Percentiles rank a stretch among this genome's conserved stretches.
phyloP scores from a whole-genome alignment of 345 rosid genomes.

The Passiflora organensis region DNA sequence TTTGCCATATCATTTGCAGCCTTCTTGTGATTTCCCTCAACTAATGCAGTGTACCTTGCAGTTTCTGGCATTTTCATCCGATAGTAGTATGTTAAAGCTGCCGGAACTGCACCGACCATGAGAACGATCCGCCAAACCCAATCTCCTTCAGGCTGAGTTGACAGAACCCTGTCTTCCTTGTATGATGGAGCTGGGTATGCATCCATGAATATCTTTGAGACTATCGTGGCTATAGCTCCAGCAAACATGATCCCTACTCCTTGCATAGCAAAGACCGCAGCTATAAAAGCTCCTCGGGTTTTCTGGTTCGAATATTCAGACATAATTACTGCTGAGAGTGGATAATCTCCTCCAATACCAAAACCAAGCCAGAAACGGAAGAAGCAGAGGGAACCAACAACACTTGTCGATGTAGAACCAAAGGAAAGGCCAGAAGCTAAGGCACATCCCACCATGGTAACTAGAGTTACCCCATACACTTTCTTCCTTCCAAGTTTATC shows the following conservation, averaged over 20 bases:
- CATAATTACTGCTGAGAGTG: constrained; percentile 75
- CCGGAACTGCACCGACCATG: constrained; percentile 55
- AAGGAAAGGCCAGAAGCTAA: constrained; percentile 56
- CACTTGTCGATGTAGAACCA: constrained; percentile 32
- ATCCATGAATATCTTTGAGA: constrained; percentile 31
- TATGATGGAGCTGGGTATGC: constrained; percentile 2
- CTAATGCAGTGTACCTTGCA: constrained; percentile 48
- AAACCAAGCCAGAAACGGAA: constrained; percentile 73
- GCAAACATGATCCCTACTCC: constrained; percentile 55
- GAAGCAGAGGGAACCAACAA: constrained; percentile 55
- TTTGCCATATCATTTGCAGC: constrained; percentile 51
- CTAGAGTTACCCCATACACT: constrained; percentile 51
- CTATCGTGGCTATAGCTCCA: constrained; percentile 36
- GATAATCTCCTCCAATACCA: constrained; percentile 83
- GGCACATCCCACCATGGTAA: constrained; percentile 54
- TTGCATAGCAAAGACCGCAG: constrained; percentile 64
- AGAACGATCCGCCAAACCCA: constrained; percentile 48
- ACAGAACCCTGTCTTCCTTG: constrained; percentile 5
- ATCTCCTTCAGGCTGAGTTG: constrained; percentile 47
- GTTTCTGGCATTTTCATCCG: constrained; percentile 65
- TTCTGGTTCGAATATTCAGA: constrained; percentile 57
- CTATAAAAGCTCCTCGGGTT: constrained; percentile 51
- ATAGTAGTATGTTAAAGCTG: constrained; percentile 45
- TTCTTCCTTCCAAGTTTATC: constrained; percentile 64
- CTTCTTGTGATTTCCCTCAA: constrained; percentile 49